Evolutionary conservation across 345 rosid species (phyloP).

Genomic region (Cardamine chenopodiifolia): DNA sequence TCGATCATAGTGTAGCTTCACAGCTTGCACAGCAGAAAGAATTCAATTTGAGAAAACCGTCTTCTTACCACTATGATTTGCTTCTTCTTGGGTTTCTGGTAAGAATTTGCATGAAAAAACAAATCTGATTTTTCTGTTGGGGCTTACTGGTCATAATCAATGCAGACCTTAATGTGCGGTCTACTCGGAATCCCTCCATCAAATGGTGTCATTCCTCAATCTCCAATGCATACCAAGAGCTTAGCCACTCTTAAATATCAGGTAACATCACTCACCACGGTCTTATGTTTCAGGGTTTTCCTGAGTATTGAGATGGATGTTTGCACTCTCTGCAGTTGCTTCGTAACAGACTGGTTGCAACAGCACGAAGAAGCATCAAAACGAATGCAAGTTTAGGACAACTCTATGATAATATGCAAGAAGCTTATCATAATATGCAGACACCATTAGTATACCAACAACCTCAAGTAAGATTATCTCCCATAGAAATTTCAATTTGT

Average conservation of each 20-base stretch:
- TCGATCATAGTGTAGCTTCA: constrained; percentile 98
- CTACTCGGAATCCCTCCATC: constrained; percentile 95
- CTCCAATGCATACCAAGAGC: constrained; percentile 98
- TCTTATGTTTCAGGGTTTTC: neutral
- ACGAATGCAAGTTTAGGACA: constrained; percentile 82
- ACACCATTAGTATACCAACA: constrained; percentile 80
- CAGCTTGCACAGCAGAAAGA: constrained; percentile 96
- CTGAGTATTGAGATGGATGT: constrained; percentile 11
- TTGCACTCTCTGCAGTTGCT: constrained; percentile 57
- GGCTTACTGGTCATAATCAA: neutral
- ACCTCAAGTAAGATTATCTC: constrained; percentile 42
- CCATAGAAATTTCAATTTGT: neutral
- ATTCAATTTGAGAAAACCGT: constrained; percentile 88
- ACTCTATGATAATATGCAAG: constrained; percentile 82
- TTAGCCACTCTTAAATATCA: constrained; percentile 92
- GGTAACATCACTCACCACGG: constrained; percentile 47
- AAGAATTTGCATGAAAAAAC: constrained; percentile 5
- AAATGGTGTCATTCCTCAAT: constrained; percentile 96
- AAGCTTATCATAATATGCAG: constrained; percentile 81
- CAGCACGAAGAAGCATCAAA: constrained; percentile 65
- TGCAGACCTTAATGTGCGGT: constrained; percentile 84
- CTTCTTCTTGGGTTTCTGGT: constrained; percentile 90
- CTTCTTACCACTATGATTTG: constrained; percentile 89
- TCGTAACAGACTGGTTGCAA: constrained; percentile 72
- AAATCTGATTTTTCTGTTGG: neutral